Base-by-base conservation (phyloP, 805 yeast genomes). In the Groenewaldozyma tartarivorans region DNA sequence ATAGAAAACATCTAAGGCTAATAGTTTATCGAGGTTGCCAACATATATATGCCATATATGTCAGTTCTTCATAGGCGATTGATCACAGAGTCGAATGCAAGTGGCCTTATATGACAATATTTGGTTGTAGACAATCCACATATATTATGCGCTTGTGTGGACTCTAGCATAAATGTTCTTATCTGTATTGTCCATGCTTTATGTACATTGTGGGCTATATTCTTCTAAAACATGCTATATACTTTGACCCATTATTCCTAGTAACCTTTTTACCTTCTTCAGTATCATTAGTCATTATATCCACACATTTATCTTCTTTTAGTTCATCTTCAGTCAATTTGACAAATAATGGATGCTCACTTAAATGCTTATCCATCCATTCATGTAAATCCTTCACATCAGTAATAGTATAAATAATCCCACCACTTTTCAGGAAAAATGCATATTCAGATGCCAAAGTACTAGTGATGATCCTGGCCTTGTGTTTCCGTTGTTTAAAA, bases 231-330 rank as follows among this genome's bases (percentile, higher is more conserved):
- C 97, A 92, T 17, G 96, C 96, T 27, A 87, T 72, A 61, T 70
- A 92, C 60, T 92, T 92, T 48, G 67, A 69, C 22, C 98, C 98
- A 33, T 80, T 72, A 58, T 92, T 92, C 55, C 98, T 75, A 36
- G 78, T 80, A 29, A 92, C 98, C 63, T 92, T 92, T 64, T 92
- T 88, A 44, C 98, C 98, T 63, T 92, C 98, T 62, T 92, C 98
- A 1, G 98, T 92, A n/a, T 92, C 79, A 46, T 80, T 78, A 44
- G 75, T 76, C 97, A 92, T 92, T 38, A 85, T 74, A 46, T 72
- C 64, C 18, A 88, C 97, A 63, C 97, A 88, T 47, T 66, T 65
- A 61, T 92, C 98, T 18, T 68, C 62, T 2, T 61, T 58, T 62
- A 88, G 96, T 84, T 94, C 86, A 48, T 82, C 88, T 46, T 74